These are phyloP conservation scores for Hyparrhenia diplandra DNA, from an alignment of 176 grass and related monocot genomes.

Conservation along the genomic window DNA sequence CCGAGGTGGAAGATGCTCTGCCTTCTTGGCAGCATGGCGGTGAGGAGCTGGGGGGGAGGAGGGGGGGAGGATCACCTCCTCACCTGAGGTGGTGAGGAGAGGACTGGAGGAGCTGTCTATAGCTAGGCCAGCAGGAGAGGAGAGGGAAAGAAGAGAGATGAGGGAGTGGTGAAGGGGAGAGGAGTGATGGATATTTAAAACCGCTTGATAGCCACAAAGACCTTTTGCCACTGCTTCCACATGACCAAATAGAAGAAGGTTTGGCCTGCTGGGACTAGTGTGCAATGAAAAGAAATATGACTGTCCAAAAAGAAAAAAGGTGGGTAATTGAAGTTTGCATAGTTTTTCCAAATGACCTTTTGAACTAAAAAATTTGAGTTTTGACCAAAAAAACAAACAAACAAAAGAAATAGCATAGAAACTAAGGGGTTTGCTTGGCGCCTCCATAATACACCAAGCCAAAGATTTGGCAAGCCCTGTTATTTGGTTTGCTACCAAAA, in stretches of 20 bases:
- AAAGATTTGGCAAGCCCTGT: no score
- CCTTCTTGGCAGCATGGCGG: slow-evolving; percentile 47
- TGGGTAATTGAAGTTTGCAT: neutral
- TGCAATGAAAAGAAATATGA: neutral
- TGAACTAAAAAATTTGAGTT: no score
- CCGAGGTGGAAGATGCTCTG: slow-evolving; percentile 61
- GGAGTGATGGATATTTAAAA: slow-evolving; percentile 58
- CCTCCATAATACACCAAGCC: no score
- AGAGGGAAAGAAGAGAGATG: neutral
- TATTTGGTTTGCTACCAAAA: no score
- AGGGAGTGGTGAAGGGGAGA: slow-evolving; percentile 15
- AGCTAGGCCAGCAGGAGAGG: neutral
- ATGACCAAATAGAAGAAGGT: slow-evolving; percentile 24
- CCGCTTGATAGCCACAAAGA: slow-evolving; percentile 30
- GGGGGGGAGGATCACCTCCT: neutral
- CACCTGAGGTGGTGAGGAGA: neutral
- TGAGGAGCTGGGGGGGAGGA: neutral
- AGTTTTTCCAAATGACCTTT: no score
- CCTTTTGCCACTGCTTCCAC: slow-evolving; percentile 16
- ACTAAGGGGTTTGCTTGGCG: no score
- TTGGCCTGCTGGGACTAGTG: neutral
- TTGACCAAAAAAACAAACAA: no score
- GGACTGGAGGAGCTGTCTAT: neutral
- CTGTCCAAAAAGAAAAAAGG: neutral
- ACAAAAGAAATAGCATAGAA: no score